Percentiles rank a stretch among this genome's conserved stretches.
phyloP scores from a whole-genome alignment of 768 basidiomycete species.

The Auriscalpium orientale region DNA sequence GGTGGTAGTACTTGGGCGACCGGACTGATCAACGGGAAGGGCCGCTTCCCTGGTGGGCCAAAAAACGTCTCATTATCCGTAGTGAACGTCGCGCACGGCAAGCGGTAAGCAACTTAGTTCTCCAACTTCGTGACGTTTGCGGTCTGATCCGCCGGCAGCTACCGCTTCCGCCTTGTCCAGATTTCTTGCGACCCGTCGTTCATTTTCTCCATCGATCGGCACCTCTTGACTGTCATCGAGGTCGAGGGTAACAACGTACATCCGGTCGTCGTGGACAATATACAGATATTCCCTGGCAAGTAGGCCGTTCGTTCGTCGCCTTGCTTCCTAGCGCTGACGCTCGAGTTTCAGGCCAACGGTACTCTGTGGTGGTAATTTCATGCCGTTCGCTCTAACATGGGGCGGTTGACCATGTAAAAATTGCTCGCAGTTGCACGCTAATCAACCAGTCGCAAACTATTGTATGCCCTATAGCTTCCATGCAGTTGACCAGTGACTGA shows the following conservation, averaged over 20 bases:
- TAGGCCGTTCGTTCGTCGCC: neutral
- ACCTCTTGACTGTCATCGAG: constrained; percentile 36
- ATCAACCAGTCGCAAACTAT: constrained; percentile 36
- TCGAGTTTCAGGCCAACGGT: constrained; percentile 15
- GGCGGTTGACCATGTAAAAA: neutral
- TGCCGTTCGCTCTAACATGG: neutral
- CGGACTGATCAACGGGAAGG: constrained; percentile 42
- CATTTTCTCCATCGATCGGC: constrained; percentile 32
- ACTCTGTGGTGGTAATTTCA: constrained; percentile 19
- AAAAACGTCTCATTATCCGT: constrained; percentile 4
- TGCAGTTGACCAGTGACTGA: neutral
- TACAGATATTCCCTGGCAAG: constrained; percentile 36
- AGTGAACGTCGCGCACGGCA: constrained; percentile 8
- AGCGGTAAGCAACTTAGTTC: constrained; percentile 3
- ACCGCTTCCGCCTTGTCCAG: constrained; percentile 15
- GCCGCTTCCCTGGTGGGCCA: constrained; percentile 28
- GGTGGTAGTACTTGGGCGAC: constrained; percentile 21
- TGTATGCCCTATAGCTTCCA: constrained; percentile 23
- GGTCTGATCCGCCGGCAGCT: constrained; percentile 3
- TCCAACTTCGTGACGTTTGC: too few relatives aligned
- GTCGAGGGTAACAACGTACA: constrained; percentile 27
- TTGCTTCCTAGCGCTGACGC: too few relatives aligned
- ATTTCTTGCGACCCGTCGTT: constrained; percentile 28
- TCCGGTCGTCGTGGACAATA: constrained; percentile 30
- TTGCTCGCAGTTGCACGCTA: constrained; percentile 26